A percentile compares a stretch with the other conserved stretches of the same genome.
These are phyloP conservation scores for Candolleomyces efflorescens DNA, from an alignment of 768 basidiomycete species.

Conservation along the genomic window DNA sequence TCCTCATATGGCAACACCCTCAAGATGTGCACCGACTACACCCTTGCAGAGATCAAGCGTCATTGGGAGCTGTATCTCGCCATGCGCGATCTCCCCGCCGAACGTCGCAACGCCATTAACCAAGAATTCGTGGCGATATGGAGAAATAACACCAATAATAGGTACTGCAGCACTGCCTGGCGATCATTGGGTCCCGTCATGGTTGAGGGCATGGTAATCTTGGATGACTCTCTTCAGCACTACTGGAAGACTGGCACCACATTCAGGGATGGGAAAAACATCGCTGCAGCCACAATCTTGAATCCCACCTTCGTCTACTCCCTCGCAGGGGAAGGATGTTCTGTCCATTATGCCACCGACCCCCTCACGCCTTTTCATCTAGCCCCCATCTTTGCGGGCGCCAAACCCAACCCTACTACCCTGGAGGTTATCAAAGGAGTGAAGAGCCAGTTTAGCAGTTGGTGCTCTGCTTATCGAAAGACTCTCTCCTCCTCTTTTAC, in stretches of 20 bases:
- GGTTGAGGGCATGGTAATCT: constrained; percentile 9
- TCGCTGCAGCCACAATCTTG: constrained; percentile 18
- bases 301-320: constrained; percentile 49
- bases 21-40: constrained; percentile 34
- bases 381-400: constrained; percentile 20
- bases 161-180: constrained; percentile 4
- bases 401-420: neutral
- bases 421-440: constrained; percentile 7
- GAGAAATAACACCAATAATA: neutral
- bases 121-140: constrained; percentile 2
- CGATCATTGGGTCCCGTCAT: constrained; percentile 36
- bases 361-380: constrained; percentile 40
- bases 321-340: constrained; percentile 30
- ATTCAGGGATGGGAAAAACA: constrained; percentile 1
- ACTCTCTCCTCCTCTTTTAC: constrained; percentile 4
- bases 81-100: constrained; percentile 13
- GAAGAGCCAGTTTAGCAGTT: constrained; percentile 11
- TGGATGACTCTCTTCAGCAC: constrained; percentile 17
- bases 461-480: constrained; percentile 8
- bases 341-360: constrained; percentile 42
- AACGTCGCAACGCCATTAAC: constrained; percentile 16
- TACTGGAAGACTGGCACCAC: constrained; percentile 44
- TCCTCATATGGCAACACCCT: constrained; percentile 33
- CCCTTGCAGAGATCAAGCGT: constrained; percentile 34
- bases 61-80: constrained; percentile 35